Evolutionary conservation across 108 stramenopile genomes (phyloP).

Genomic region (Fragilaria crotonensis): DNA sequence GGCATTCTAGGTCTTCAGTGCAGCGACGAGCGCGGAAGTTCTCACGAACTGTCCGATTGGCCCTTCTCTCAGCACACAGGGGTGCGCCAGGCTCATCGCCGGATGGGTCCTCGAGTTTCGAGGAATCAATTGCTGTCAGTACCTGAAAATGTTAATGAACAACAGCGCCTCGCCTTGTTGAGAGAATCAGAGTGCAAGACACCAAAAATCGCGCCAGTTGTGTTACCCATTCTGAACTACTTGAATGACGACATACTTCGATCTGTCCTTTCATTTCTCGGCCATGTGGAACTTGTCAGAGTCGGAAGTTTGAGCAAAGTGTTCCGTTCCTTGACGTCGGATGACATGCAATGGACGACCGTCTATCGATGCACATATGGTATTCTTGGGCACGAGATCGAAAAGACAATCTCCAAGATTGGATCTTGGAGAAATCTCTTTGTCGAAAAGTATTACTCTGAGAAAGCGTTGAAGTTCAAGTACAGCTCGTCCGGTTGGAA

Average conservation of each 20-base stretch:
- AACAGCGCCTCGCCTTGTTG: not conserved
- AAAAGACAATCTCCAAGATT: not conserved
- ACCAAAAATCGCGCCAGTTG: not conserved
- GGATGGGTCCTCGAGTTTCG: not conserved
- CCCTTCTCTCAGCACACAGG: not conserved
- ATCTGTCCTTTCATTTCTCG: slow-evolving; percentile 4
- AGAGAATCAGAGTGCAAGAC: no score
- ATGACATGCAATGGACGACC: slow-evolving; percentile 1
- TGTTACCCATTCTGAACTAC: not conserved
- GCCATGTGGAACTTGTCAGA: slow-evolving; percentile 7
- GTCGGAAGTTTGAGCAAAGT: slow-evolving; percentile 1
- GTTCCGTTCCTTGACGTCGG: slow-evolving; percentile 1
- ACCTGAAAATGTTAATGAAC: not conserved
- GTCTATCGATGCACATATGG: slow-evolving; percentile 4
- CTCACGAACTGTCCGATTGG: not conserved
- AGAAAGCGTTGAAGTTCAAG: slow-evolving; percentile 3
- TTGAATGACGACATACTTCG: slow-evolving; percentile 8
- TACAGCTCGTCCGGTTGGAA: slow-evolving; percentile 1
- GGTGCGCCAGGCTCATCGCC: not conserved
- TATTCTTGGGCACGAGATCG: slow-evolving; percentile 2
- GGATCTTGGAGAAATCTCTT: slow-evolving; percentile 8
- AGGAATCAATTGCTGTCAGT: not conserved
- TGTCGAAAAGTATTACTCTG: slow-evolving; percentile 5
- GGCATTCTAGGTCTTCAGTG: slow-evolving; percentile 1
- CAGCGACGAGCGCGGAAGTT: not conserved